A percentile compares a stretch with the other conserved stretches of the same genome.
Conservation (phyloP, 2,329 filamentous ascomycete species). For the Trichophaea hybrida region DNA sequence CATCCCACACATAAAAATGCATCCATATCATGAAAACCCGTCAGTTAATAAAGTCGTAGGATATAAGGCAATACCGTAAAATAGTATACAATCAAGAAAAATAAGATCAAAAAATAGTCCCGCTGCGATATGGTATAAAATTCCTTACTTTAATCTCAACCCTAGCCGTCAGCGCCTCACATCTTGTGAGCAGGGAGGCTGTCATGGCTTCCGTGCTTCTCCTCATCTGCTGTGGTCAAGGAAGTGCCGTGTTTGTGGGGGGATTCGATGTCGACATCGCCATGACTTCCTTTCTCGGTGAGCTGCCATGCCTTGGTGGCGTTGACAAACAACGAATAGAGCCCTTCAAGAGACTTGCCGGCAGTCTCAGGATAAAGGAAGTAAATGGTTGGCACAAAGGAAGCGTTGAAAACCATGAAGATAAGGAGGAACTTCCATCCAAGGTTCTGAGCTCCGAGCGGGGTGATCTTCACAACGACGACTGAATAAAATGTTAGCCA, state of each 20-base stretch:
- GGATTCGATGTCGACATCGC: neutral
- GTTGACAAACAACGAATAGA: conserved; percentile 40
- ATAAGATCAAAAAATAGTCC: too few species aligned
- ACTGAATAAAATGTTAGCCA: conserved; percentile 26
- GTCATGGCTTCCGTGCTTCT: conserved; percentile 4
- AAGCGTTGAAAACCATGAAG: conserved; percentile 38
- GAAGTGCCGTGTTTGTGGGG: neutral
- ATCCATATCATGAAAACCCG: too few species aligned
- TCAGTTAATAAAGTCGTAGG: too few species aligned
- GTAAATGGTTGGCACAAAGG: conserved; percentile 32
- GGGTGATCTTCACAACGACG: conserved; percentile 52
- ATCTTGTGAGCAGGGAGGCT: neutral
- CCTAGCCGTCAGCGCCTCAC: neutral
- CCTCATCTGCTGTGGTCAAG: conserved; percentile 2
- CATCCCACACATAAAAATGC: too few species aligned
- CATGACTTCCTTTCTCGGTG: conserved; percentile 6
- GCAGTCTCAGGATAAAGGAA: conserved; percentile 33
- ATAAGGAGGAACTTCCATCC: conserved; percentile 42
- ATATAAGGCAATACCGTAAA: too few species aligned
- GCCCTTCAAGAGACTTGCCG: conserved; percentile 33
- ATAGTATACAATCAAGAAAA: too few species aligned
- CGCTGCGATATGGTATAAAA: too few species aligned
- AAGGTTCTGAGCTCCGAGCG: conserved; percentile 42
- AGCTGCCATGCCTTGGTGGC: conserved; percentile 13
- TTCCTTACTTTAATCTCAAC: too few species aligned